Evolutionary conservation across 2,329 filamentous ascomycete species (phyloP).

Genomic region (Pestalotiopsis sp.): DNA sequence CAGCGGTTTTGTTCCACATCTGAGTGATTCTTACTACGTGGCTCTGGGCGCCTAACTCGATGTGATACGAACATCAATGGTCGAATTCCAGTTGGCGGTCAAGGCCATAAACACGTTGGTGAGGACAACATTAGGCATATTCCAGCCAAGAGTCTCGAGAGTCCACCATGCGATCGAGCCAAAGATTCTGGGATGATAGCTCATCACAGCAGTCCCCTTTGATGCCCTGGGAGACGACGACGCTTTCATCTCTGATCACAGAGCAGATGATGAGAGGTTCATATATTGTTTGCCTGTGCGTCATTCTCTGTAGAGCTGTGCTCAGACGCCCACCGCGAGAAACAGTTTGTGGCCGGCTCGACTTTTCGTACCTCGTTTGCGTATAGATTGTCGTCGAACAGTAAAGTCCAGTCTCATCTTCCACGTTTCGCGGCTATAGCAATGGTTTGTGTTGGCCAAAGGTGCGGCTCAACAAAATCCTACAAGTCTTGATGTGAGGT

Average conservation of each 20-base stretch:
- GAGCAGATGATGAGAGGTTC: too few species aligned
- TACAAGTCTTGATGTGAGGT: slow-evolving; percentile 70
- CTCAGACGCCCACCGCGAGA: slow-evolving; percentile 71
- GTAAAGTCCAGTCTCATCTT: slow-evolving; percentile 21
- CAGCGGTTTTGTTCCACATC: slow-evolving; percentile 79
- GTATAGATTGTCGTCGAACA: slow-evolving; percentile 63
- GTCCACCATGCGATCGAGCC: slow-evolving; percentile 68
- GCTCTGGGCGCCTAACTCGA: too few species aligned
- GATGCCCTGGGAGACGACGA: too few species aligned
- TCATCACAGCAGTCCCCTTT: too few species aligned
- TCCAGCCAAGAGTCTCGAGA: slow-evolving; percentile 82
- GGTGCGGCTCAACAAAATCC: slow-evolving; percentile 71
- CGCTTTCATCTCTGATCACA: too few species aligned
- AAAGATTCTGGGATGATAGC: too few species aligned
- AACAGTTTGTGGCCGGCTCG: slow-evolving; percentile 80
- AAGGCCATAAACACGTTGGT: slow-evolving; percentile 81
- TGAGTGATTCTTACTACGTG: slow-evolving; percentile 40
- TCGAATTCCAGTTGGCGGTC: slow-evolving; percentile 32
- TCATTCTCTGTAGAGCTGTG: slow-evolving; percentile 80
- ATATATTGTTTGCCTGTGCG: too few species aligned
- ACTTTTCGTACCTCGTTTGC: slow-evolving; percentile 77
- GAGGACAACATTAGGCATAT: slow-evolving; percentile 84
- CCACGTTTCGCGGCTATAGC: slow-evolving; percentile 28
- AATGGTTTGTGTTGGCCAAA: slow-evolving; percentile 42
- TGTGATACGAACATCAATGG: too few species aligned